Evolutionary conservation across 306 rosid genomes (phyloP).

Genomic region (Trifolium pratense): DNA sequence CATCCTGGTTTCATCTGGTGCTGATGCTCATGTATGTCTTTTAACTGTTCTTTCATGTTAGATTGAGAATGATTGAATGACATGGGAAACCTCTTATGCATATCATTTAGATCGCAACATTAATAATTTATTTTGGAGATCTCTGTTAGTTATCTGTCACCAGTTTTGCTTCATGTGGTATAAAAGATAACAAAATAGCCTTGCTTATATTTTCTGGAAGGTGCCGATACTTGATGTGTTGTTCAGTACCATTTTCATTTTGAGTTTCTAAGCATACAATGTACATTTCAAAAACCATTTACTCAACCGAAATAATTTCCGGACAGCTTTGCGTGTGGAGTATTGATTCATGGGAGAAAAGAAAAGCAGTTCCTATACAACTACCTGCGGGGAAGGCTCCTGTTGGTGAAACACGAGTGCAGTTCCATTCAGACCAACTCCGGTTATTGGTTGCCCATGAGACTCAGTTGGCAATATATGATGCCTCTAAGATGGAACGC

Average conservation of each 20-base stretch:
- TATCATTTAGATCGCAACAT: not conserved
- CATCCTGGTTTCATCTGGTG: conserved; percentile 82
- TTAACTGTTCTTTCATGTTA: conserved; percentile 26
- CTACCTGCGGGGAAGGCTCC: conserved; percentile 74
- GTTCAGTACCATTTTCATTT: conserved; percentile 7
- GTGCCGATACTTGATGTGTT: conserved; percentile 4
- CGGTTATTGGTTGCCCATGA: conserved; percentile 80
- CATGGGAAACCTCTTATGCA: conserved; percentile 17
- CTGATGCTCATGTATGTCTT: conserved; percentile 80
- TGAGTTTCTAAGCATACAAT: conserved; percentile 19
- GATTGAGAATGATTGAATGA: conserved; percentile 33
- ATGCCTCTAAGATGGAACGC: conserved; percentile 88
- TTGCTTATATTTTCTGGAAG: conserved; percentile 24
- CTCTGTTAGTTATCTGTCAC: conserved; percentile 11
- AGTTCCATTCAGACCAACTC: conserved; percentile 78
- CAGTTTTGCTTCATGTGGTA: conserved; percentile 7
- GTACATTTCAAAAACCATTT: conserved; percentile 25
- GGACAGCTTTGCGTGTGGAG: conserved; percentile 83
- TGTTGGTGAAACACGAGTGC: conserved; percentile 78
- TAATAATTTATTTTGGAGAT: conserved; percentile 33
- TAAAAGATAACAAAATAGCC: conserved; percentile 1
- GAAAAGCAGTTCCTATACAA: conserved; percentile 70
- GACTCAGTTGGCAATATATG: conserved; percentile 87
- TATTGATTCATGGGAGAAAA: conserved; percentile 96
- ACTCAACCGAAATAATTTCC: conserved; percentile 9